A percentile compares a stretch with the other conserved stretches of the same genome.
Evolutionary conservation across 371 early-diverging fungal genomes (phyloP).

Genomic region (Smittium mucronatum): DNA sequence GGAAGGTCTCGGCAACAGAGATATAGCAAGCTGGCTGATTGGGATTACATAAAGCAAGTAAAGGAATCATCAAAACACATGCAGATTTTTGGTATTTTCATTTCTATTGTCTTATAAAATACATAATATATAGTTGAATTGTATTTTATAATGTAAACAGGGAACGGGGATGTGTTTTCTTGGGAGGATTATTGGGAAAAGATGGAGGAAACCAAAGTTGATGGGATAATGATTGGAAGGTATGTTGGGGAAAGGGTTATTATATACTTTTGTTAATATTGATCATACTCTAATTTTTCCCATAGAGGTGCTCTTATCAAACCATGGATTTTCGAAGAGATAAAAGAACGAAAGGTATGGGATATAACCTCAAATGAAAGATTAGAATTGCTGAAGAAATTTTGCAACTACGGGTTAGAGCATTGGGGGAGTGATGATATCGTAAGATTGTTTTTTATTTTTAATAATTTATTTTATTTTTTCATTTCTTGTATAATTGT

Average conservation of each 20-base stretch:
- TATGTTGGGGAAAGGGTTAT: slow-evolving; percentile 38
- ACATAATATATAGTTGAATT: not conserved
- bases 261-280: slow-evolving; percentile 50
- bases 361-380: slow-evolving; percentile 87
- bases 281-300: slow-evolving; percentile 46
- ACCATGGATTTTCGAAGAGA: slow-evolving; percentile 96
- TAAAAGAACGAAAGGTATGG: slow-evolving; percentile 69
- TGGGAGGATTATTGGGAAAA: slow-evolving; percentile 70
- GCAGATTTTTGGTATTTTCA: slow-evolving; percentile 45
- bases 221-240: slow-evolving; percentile 82
- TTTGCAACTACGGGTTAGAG: slow-evolving; percentile 75
- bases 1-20: slow-evolving; percentile 87
- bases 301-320: slow-evolving; percentile 86
- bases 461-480: not conserved
- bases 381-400: slow-evolving; percentile 74
- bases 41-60: slow-evolving; percentile 71
- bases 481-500: not conserved
- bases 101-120: too few species aligned
- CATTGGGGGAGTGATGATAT: slow-evolving; percentile 83
- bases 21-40: slow-evolving; percentile 80
- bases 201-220: slow-evolving; percentile 45
- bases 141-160: slow-evolving; percentile 23
- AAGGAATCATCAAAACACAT: slow-evolving; percentile 33
- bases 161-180: slow-evolving; percentile 86
- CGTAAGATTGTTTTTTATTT: slow-evolving; percentile 2